Base-by-base conservation (phyloP, 1,139 yeast genomes). In the Taiozyma sp. region DNA sequence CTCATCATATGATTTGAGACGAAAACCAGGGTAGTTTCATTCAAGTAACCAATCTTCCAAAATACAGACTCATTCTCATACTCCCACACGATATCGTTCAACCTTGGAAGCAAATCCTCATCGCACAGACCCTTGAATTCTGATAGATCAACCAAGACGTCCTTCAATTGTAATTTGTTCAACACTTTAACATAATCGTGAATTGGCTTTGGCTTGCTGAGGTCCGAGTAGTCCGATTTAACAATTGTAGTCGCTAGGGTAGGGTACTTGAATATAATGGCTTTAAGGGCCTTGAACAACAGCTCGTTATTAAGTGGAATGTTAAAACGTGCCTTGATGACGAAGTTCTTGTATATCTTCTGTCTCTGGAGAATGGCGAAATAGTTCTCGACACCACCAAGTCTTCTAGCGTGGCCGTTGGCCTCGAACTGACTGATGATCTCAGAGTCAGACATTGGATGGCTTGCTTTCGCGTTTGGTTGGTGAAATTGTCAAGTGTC, bases 311-410 rank as follows among this genome's bases (percentile, higher is more conserved):
- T 44, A 10, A 56, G 32, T 3, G 49, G 43, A 11, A 22, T 42
- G 46, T 55, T 54, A 49, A 57, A 59, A 3, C 44, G 44, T 6
- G 53, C 52, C 2, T 56, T 43, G 4, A 59, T 13, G 9, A 51
- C 47, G 41, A 58, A 59, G 48, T 53, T 53, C 47, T 56, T 58
- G 44, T 56, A 58, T 19, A 59, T 45, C 29, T 52, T 32, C 9
- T 53, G 57, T 32, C 62, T 49, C 42, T 56, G 56, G 3, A 53
- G 41, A 21, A 56, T 28, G 7, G 54, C 51, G 44, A 59, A 59
- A 47, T 53, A 59, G 53, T 59, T 59, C 47, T 59, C 62, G 10
- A 56, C 51, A 13, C 55, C 45, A 8, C 62, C 62, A 35, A 55
- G 52, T n/a, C 60, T 45, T 39, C 62, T 54, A 13, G 60, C 59